Base-by-base conservation (phyloP, 225 moss, liverwort and hornwort species). In the Asterella californica region DNA sequence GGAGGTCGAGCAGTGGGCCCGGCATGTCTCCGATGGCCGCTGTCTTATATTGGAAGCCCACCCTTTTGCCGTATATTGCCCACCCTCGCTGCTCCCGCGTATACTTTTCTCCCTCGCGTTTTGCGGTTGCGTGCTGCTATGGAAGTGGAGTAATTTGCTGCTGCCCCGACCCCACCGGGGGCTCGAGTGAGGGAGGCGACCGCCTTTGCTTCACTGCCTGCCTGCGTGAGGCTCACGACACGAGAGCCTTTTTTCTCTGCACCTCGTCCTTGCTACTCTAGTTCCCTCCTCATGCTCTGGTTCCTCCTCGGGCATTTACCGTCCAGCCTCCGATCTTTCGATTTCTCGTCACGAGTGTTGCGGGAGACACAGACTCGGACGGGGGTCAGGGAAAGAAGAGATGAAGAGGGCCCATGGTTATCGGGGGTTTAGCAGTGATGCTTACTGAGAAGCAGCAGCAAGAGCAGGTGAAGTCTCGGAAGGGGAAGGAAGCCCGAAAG, bases 191-290 rank as follows among this genome's bases (percentile, higher is more conserved):
- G 81, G 81, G 70, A 78, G 84, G 84, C 78, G 81, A 81, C 81
- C 81, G 81, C 77, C 72, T 79, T 62, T 42, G 61, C 63, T 65
- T 62, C 53, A 6, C 73, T 61, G 9, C 72, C 38, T 54, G 74
- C 76, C 83, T 66, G 86, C 83, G 86, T 86, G 86, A 78, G 80
- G 71, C 55, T 80, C 86, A 83, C 86, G 83, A 86, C 78, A 80
- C 15, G 60, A 76, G 76, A 22, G 46, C 47, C 36, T 62, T 38
- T 30, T 5, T 29, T 15, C 59, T 29, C 32, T 63, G 46, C 73
- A 70, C 36, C 19, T 64, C 65, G 33, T 59, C 38, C 57, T 48
- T 72, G 8, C 30, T 19, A 63, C 77, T 33, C 49, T 63, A 42
- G 42, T 77, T 27, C 34, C 5, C 11, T 47, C 72, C 57, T 78